phyloP scores from a whole-genome alignment of 495 filamentous ascomycete genomes.

The Tuber melanosporum region DNA sequence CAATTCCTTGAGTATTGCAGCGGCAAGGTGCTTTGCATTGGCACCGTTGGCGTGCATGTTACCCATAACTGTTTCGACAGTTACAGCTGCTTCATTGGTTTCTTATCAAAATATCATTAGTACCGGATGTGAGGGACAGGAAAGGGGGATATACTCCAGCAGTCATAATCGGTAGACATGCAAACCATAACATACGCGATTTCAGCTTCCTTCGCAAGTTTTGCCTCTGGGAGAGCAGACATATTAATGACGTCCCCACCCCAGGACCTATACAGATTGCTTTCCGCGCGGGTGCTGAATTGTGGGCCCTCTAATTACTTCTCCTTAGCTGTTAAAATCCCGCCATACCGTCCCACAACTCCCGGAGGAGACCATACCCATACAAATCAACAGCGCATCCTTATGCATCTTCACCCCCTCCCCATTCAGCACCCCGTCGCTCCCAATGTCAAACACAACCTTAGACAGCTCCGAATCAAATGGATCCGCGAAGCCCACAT shows the following conservation, averaged over 20 bases:
- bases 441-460: slow-evolving; percentile 53
- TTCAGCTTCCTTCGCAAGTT: slow-evolving; percentile 92
- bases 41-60: slow-evolving; percentile 87
- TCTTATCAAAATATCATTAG: slow-evolving; percentile 17
- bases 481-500: slow-evolving; percentile 91
- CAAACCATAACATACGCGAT: slow-evolving; percentile 96
- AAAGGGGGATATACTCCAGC: slow-evolving; percentile 62
- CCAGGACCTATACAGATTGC: slow-evolving; percentile 85
- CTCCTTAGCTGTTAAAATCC: background rate
- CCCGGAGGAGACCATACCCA: slow-evolving; percentile 54
- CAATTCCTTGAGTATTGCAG: slow-evolving; percentile 79
- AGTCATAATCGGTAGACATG: slow-evolving; percentile 99
- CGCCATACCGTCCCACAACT: background rate
- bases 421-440: slow-evolving; percentile 54
- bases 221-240: slow-evolving; percentile 91
- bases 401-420: slow-evolving; percentile 73
- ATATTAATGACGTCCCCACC: slow-evolving; percentile 94
- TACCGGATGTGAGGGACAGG: background rate
- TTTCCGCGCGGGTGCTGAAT: slow-evolving; percentile 96
- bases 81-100: slow-evolving; percentile 63
- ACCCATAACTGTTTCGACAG: slow-evolving; percentile 93
- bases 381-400: slow-evolving; percentile 76
- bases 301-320: slow-evolving; percentile 66
- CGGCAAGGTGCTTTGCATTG: slow-evolving; percentile 79
- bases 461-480: slow-evolving; percentile 73